Conservation (phyloP, 768 basidiomycete species). For the Pulveroboletus sp. region DNA sequence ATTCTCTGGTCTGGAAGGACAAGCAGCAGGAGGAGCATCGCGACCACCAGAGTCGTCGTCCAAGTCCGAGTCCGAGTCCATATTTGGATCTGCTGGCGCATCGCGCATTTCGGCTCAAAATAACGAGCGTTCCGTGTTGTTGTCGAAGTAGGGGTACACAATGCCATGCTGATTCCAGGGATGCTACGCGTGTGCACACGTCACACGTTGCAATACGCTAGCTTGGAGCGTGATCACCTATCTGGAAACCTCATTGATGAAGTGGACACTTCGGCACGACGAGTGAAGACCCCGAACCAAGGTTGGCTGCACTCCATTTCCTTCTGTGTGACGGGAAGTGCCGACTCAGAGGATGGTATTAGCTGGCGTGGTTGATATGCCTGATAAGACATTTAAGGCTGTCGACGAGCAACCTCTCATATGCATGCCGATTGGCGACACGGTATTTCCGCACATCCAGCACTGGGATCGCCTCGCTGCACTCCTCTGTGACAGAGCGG, state of each 20-base stretch:
- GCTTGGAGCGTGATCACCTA: slow-evolving; percentile 11
- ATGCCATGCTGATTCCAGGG: slow-evolving; percentile 2
- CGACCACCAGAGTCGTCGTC: neutral
- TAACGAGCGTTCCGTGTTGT: neutral
- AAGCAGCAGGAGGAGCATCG: neutral
- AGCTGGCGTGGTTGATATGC: neutral
- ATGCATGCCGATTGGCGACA: slow-evolving; percentile 15
- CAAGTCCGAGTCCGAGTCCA: slow-evolving; percentile 7
- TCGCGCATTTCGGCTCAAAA: slow-evolving; percentile 16
- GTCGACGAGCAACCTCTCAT: slow-evolving; percentile 13
- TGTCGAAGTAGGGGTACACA: neutral
- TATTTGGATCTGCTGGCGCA: slow-evolving; percentile 23
- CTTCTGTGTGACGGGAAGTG: neutral
- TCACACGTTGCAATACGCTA: slow-evolving; percentile 4
- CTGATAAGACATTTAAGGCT: slow-evolving; percentile 18
- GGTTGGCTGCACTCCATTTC: neutral
- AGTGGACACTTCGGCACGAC: slow-evolving; percentile 12
- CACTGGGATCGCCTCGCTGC: slow-evolving; percentile 17
- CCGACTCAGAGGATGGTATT: neutral
- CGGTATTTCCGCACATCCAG: slow-evolving; percentile 11
- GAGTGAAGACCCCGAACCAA: slow-evolving; percentile 14
- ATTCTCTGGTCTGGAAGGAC: neutral
- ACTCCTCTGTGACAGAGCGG: neutral
- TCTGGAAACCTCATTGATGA: slow-evolving; percentile 11
- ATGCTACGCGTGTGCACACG: neutral